phyloP scores from a whole-genome alignment of 495 filamentous ascomycete genomes.

The Xylaria nigripes region DNA sequence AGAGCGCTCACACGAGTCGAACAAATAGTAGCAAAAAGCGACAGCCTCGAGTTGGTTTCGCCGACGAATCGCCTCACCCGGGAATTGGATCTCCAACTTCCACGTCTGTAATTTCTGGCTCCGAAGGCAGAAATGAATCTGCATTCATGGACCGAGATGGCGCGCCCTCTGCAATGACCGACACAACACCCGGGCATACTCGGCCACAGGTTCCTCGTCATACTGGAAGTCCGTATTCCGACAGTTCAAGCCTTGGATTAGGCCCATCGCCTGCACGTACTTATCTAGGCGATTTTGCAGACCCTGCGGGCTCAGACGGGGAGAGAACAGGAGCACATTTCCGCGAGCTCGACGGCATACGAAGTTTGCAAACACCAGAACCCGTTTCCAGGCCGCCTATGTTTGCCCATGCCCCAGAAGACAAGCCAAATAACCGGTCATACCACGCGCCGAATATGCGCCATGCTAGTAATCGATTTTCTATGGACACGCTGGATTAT shows the following conservation, averaged over 20 bases:
- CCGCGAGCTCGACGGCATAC: constrained; percentile 45
- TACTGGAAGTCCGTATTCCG: constrained; percentile 15
- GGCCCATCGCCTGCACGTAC: constrained; percentile 25
- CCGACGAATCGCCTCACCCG: constrained; percentile 43
- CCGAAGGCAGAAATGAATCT: constrained; percentile 37
- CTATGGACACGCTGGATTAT: constrained; percentile 69
- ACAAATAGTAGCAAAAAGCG: constrained; percentile 54
- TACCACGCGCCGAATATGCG: constrained; percentile 66
- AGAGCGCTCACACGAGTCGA: constrained; percentile 45
- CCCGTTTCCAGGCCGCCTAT: constrained; percentile 68
- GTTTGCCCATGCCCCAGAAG: constrained; percentile 62
- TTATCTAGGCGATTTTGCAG: constrained; percentile 36
- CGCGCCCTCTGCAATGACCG: constrained; percentile 35
- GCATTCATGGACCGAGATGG: constrained; percentile 32
- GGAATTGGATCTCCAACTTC: constrained; percentile 51
- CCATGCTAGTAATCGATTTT: constrained; percentile 71
- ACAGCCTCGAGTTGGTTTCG: constrained; percentile 52
- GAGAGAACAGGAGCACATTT: constrained; percentile 29
- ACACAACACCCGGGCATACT: constrained; percentile 17
- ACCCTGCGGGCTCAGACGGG: constrained; percentile 54
- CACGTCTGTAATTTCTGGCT: constrained; percentile 33
- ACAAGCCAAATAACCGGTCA: constrained; percentile 58
- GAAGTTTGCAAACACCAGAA: constrained; percentile 53
- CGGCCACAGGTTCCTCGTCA: constrained; percentile 13
- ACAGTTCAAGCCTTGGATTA: constrained; percentile 14